phyloP scores from a whole-genome alignment of 768 basidiomycete genomes.

The Amanita polypyramis region DNA sequence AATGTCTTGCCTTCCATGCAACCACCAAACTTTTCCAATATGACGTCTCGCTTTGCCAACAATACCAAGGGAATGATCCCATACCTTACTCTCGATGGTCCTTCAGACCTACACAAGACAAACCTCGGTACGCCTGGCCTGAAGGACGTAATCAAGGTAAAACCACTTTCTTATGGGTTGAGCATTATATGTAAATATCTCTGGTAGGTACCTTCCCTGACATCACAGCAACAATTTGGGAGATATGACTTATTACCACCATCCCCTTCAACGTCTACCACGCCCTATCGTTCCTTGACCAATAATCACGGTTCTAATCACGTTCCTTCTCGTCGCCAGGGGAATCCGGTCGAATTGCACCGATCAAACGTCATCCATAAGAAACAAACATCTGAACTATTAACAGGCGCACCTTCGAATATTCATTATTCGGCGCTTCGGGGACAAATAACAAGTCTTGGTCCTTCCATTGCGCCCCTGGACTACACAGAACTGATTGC shows the following conservation, averaged over 20 bases:
- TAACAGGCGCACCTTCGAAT: background rate
- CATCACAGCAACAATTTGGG: slow-evolving; percentile 61
- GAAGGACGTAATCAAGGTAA: slow-evolving; percentile 67
- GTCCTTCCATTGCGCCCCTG: slow-evolving; percentile 48
- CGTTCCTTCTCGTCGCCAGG: background rate
- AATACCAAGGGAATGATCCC: background rate
- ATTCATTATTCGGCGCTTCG: background rate
- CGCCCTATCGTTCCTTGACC: slow-evolving; percentile 16
- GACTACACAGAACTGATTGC: slow-evolving; percentile 52
- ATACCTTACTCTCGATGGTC: background rate
- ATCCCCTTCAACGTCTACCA: slow-evolving; percentile 42
- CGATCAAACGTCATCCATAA: background rate
- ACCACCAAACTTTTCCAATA: background rate
- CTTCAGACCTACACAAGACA: slow-evolving; percentile 15
- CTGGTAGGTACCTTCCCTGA: slow-evolving; percentile 49
- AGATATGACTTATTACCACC: slow-evolving; percentile 65
- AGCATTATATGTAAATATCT: background rate
- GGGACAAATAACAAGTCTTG: slow-evolving; percentile 18
- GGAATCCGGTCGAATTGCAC: background rate
- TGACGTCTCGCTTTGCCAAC: background rate
- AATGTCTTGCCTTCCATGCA: background rate
- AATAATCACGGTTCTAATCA: background rate
- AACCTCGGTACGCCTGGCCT: slow-evolving; percentile 42
- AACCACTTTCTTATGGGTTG: slow-evolving; percentile 2
- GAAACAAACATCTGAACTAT: background rate